These are phyloP conservation scores for Calycina herbarum DNA, from an alignment of 2,329 filamentous ascomycete species.

Conservation along the genomic window DNA sequence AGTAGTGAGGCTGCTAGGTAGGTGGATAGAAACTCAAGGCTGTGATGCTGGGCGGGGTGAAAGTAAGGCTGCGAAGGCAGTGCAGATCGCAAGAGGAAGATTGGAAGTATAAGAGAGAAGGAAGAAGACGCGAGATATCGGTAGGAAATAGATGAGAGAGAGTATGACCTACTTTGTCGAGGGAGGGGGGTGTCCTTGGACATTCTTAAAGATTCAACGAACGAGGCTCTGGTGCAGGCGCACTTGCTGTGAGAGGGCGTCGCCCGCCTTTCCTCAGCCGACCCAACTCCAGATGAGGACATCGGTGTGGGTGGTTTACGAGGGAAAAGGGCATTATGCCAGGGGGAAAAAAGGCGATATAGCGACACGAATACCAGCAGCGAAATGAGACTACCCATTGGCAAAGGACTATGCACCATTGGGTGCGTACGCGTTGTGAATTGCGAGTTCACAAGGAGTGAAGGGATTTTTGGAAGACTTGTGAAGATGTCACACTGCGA, in stretches of 20 bases:
- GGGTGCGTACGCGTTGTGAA: neutral
- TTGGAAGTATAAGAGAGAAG: neutral
- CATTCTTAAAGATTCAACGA: neutral
- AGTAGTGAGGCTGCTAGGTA: neutral
- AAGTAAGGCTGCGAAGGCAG: slow-evolving; percentile 4
- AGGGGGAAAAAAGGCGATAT: neutral
- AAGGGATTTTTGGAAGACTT: neutral
- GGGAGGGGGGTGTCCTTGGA: neutral
- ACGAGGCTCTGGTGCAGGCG: slow-evolving; percentile 5
- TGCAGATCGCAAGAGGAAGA: neutral
- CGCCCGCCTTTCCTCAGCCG: slow-evolving; percentile 14
- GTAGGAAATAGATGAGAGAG: neutral
- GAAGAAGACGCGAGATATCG: neutral
- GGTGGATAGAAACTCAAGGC: neutral
- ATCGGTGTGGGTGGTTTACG: slow-evolving; percentile 20
- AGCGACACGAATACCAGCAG: neutral
- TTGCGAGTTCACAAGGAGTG: neutral
- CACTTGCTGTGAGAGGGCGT: slow-evolving; percentile 11
- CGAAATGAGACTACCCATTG: neutral
- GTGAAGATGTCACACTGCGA: neutral
- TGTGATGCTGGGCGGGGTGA: neutral
- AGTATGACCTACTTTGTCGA: neutral
- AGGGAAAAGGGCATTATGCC: neutral
- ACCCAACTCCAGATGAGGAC: slow-evolving; percentile 17
- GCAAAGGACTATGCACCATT: neutral